These are phyloP conservation scores for Simplicillium aogashimaense DNA, from an alignment of 2,329 filamentous ascomycete genomes.

Conservation along the genomic window DNA sequence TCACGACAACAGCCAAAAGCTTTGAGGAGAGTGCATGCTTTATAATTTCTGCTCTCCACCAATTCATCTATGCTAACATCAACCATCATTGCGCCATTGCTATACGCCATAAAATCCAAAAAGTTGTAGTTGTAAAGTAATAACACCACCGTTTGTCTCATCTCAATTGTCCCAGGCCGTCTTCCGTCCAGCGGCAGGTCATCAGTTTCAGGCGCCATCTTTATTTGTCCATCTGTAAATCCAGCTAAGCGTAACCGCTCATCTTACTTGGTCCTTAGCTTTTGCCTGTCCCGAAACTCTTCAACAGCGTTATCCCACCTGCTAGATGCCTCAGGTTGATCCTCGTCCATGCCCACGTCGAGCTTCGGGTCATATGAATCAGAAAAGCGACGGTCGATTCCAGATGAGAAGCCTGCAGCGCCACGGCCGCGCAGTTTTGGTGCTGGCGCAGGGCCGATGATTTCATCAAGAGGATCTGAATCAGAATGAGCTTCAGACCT, in stretches of 20 bases:
- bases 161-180: no score
- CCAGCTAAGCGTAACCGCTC: no score
- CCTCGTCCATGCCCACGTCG: constrained; percentile 44
- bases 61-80: no score
- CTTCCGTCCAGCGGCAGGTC: no score
- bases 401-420: constrained; percentile 46
- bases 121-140: no score
- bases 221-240: no score
- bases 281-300: constrained; percentile 3
- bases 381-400: constrained; percentile 75
- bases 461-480: constrained; percentile 65
- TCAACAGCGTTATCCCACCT: background rate
- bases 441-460: constrained; percentile 65
- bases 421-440: constrained; percentile 59
- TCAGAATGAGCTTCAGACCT: constrained; percentile 12
- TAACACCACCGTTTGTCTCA: no score
- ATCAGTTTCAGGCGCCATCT: background rate
- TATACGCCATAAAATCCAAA: no score
- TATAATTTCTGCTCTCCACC: no score
- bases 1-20: no score
- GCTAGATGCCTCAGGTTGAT: constrained; percentile 12
- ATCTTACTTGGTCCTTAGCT: background rate
- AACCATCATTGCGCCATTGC: no score
- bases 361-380: constrained; percentile 47
- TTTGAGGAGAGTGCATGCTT: no score